phyloP scores from a whole-genome alignment of 139 green algal genomes.

The Picochlorum sp. region DNA sequence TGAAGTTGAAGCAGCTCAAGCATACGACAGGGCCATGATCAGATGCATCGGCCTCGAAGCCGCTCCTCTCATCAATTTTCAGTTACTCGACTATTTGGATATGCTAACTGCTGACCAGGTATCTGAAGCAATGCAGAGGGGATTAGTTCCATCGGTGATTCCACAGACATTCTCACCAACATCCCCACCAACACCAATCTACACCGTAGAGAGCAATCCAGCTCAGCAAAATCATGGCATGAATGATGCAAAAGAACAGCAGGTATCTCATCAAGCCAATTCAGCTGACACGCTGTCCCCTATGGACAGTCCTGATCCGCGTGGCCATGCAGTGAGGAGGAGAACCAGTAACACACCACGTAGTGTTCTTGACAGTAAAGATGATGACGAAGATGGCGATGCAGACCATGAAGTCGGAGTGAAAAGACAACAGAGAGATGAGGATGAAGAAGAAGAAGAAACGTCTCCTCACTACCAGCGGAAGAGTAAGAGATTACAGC shows the following conservation, averaged over 20 bases:
- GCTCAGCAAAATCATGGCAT: background rate
- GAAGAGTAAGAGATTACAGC: no score
- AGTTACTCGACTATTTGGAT: slow-evolving; percentile 18
- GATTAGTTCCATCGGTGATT: background rate
- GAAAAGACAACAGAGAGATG: background rate
- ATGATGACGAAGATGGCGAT: background rate
- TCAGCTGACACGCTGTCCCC: no score
- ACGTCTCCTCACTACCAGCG: no score
- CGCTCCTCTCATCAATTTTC: slow-evolving; percentile 7
- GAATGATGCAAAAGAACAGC: no score
- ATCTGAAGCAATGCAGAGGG: background rate
- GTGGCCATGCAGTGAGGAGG: background rate
- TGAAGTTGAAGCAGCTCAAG: slow-evolving; percentile 13
- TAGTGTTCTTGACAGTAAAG: background rate
- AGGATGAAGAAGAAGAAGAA: no score
- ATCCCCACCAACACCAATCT: background rate
- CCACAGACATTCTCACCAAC: background rate
- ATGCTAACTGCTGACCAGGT: background rate
- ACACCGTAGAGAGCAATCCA: background rate
- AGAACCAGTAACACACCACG: background rate
- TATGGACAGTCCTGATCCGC: no score
- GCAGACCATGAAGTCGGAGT: background rate
- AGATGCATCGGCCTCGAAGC: slow-evolving; percentile 7
- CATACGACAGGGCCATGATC: slow-evolving; percentile 8
- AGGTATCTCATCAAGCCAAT: no score